Evolutionary conservation across 2,329 filamentous ascomycete genomes (phyloP).

Genomic region (Huntiella moniliformis): DNA sequence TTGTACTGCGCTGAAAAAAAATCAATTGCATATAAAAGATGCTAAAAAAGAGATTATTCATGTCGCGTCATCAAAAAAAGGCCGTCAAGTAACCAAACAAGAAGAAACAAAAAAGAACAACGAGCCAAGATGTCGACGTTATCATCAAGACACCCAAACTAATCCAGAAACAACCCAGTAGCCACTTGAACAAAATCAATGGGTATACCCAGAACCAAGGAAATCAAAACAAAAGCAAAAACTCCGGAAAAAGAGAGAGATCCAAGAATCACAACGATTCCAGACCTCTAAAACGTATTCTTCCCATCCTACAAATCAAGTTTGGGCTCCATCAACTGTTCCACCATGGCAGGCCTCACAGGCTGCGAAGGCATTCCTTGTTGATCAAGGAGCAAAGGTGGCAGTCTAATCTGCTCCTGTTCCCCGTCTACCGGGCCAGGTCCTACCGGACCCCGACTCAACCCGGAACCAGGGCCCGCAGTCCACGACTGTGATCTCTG

Average conservation of each 20-base stretch:
- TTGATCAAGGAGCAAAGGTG: too few relatives aligned
- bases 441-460: neutral
- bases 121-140: neutral
- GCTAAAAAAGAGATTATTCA: neutral
- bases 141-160: too few relatives aligned
- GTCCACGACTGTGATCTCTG: constrained; percentile 10
- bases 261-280: constrained; percentile 3
- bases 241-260: neutral
- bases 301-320: neutral
- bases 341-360: neutral
- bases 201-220: neutral
- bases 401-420: neutral
- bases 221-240: constrained; percentile 4
- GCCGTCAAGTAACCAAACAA: neutral
- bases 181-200: neutral
- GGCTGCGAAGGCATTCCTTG: too few relatives aligned
- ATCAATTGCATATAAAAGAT: too few relatives aligned
- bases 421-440: neutral
- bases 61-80: neutral
- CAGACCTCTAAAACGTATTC: neutral
- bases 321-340: constrained; percentile 7
- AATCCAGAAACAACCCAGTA: neutral
- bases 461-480: neutral
- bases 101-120: neutral
- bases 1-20: too few relatives aligned